Evolutionary conservation across 1,284 basidiomycete genomes (phyloP).

Genomic region (Rhodotorula sp.): DNA sequence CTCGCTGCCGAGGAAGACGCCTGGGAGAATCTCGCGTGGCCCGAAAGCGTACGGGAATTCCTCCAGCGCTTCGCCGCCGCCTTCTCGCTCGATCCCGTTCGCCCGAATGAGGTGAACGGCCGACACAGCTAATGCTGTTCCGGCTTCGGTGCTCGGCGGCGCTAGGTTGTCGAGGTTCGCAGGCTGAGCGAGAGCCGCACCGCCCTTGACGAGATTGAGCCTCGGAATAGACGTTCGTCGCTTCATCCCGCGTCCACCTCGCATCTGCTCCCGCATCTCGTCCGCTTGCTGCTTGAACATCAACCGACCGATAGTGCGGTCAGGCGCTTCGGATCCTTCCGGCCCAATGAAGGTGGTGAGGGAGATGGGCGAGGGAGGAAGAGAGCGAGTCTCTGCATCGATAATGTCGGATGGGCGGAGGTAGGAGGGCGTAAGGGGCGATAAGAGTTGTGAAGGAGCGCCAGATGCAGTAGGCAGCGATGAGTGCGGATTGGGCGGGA

Average conservation of each 20-base stretch:
- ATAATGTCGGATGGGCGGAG: slow-evolving; percentile 8
- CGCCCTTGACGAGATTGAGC: slow-evolving; percentile 20
- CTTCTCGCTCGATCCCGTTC: slow-evolving; percentile 10
- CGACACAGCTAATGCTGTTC: not conserved
- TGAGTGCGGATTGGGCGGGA: slow-evolving; percentile 13
- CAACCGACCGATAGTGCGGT: slow-evolving; percentile 36
- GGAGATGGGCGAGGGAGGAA: slow-evolving; percentile 35
- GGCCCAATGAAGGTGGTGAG: slow-evolving; percentile 36
- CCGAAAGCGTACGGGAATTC: slow-evolving; percentile 72
- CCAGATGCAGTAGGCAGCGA: not conserved
- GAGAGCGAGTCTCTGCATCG: slow-evolving; percentile 35
- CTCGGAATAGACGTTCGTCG: slow-evolving; percentile 34
- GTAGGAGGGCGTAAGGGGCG: slow-evolving; percentile 22
- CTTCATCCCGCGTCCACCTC: slow-evolving; percentile 36
- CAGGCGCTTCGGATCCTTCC: slow-evolving; percentile 33
- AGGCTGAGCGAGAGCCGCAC: slow-evolving; percentile 1
- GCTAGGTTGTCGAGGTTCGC: slow-evolving; percentile 9
- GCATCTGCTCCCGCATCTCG: slow-evolving; percentile 41
- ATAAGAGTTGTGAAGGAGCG: slow-evolving; percentile 2
- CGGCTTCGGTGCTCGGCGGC: not conserved
- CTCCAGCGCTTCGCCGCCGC: slow-evolving; percentile 26
- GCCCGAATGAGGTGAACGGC: slow-evolving; percentile 26
- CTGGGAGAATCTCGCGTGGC: slow-evolving; percentile 82
- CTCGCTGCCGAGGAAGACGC: slow-evolving; percentile 89
- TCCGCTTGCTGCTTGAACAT: slow-evolving; percentile 40